phyloP scores from a whole-genome alignment of 2,329 filamentous ascomycete genomes.

The Phialophora tarda region DNA sequence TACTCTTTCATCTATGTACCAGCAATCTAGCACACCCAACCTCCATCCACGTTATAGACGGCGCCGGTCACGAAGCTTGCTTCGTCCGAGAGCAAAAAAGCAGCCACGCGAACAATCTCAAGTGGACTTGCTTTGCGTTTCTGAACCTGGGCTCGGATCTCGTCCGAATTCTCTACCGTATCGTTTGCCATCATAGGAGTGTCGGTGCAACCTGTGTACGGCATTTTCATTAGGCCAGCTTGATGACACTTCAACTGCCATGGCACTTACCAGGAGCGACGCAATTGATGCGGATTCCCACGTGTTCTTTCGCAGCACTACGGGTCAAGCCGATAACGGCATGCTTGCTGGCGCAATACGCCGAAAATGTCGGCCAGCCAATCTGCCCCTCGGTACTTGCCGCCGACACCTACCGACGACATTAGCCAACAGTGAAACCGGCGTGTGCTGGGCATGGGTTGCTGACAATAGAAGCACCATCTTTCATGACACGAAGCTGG shows the following conservation, averaged over 20 bases:
- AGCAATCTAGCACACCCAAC: conserved; percentile 44
- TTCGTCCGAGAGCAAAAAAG: conserved; percentile 56
- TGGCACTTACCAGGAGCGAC: conserved; percentile 47
- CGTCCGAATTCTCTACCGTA: conserved; percentile 24
- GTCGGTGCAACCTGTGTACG: conserved; percentile 20
- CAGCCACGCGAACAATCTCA: conserved; percentile 51
- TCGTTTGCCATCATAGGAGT: conserved; percentile 26
- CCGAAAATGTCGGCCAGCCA: conserved; percentile 47
- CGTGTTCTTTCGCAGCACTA: conserved; percentile 44
- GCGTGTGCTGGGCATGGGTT: not conserved
- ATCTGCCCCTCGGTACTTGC: conserved; percentile 41
- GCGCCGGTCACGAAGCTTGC: conserved; percentile 56
- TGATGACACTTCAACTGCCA: no score
- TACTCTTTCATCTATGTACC: conserved; percentile 3
- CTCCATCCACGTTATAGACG: conserved; percentile 56
- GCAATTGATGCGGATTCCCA: conserved; percentile 47
- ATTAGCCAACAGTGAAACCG: not conserved
- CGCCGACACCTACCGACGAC: conserved; percentile 27
- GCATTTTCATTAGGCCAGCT: not conserved
- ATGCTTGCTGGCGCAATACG: conserved; percentile 53
- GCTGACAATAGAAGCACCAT: conserved; percentile 48
- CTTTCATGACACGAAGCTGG: conserved; percentile 51
- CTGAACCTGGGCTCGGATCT: conserved; percentile 37
- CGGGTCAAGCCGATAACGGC: conserved; percentile 53
- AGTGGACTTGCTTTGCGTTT: conserved; percentile 44